Base-by-base conservation (phyloP, 306 rosid species). In the Crotalaria pallida region DNA sequence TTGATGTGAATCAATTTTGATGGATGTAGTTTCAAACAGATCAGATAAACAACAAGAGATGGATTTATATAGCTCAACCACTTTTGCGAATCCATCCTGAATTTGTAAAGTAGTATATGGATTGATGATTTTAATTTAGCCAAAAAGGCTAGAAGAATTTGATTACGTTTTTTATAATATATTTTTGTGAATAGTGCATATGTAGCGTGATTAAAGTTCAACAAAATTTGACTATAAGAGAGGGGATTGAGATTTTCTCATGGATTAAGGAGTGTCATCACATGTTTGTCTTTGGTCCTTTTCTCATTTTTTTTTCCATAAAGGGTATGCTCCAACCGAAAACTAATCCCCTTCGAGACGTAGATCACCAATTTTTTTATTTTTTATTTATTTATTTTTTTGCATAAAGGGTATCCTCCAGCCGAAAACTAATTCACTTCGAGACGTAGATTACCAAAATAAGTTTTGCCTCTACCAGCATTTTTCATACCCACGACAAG, bases 11-110 rank as follows among this genome's bases (percentile, higher is more conserved):
- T 49, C 63, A 27, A 40, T 63, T 68, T 49, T 13, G 16, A 21
- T 6, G 34, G 15, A 47, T 49, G 71, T 68, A 29, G 77, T 40
- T 77, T 68, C 7, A 17, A 12, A n/a, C n/a, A n/a, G n/a, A n/a
- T n/a, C 31, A 58, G 41, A 34, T 3, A 34, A 7, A 34, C 9
- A 7, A 2, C 10, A 11, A 75, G 15, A 53, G 23, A 71, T 61
- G 34, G 55, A 73, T 69, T 65, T 61, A 41, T 52, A 69, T 69
- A 18, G 86, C 72, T 82, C 81, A 82, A 74, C 86, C 27, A 78
- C 83, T 69, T 82, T 2, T 0, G 11, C 62, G 65, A 76, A 49
- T 48, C 50, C 10, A 21, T 2, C 11, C 3, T 1, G 6, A 5
- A 5, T 48, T 18, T 19, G 19, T 1, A 22, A 41, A 63, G 38